Evolutionary conservation across 2,329 filamentous ascomycete species (phyloP).

Genomic region (Stemphylium beticola): DNA sequence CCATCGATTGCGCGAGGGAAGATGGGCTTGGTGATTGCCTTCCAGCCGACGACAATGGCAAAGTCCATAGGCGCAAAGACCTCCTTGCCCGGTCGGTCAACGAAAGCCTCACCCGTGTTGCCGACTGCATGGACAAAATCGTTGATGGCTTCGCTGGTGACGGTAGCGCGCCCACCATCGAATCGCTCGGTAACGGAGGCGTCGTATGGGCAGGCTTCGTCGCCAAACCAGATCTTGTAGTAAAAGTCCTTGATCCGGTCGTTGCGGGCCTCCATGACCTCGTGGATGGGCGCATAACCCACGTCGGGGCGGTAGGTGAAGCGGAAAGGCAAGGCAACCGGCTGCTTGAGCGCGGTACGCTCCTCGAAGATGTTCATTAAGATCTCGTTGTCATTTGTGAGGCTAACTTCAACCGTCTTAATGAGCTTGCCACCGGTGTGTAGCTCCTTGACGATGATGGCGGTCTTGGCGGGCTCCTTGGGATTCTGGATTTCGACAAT

Average conservation of each 20-base stretch:
- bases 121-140: conserved; percentile 99
- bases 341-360: conserved; percentile 80
- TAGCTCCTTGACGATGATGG: conserved; percentile 86
- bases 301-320: conserved; percentile 96
- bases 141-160: conserved; percentile 92
- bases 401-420: conserved; percentile 84
- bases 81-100: conserved; percentile 91
- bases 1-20: conserved; percentile 97
- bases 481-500: conserved; percentile 87
- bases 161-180: conserved; percentile 83
- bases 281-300: conserved; percentile 95
- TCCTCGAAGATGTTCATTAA: conserved; percentile 91
- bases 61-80: conserved; percentile 99
- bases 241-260: conserved; percentile 99
- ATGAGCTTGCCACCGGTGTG: conserved; percentile 84
- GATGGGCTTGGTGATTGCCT: conserved; percentile 98
- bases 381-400: conserved; percentile 78
- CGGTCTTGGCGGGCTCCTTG: conserved; percentile 80
- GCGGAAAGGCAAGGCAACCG: conserved; percentile 81
- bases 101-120: conserved; percentile 96
- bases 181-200: conserved; percentile 85
- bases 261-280: conserved; percentile 95
- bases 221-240: conserved; percentile 96
- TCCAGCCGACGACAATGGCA: conserved; percentile 97
- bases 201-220: conserved; percentile 82